Evolutionary conservation across 441 rosid genomes (phyloP), one percentile per base, ranked within the genome.

Genomic region (Geranium incanum): DNA sequence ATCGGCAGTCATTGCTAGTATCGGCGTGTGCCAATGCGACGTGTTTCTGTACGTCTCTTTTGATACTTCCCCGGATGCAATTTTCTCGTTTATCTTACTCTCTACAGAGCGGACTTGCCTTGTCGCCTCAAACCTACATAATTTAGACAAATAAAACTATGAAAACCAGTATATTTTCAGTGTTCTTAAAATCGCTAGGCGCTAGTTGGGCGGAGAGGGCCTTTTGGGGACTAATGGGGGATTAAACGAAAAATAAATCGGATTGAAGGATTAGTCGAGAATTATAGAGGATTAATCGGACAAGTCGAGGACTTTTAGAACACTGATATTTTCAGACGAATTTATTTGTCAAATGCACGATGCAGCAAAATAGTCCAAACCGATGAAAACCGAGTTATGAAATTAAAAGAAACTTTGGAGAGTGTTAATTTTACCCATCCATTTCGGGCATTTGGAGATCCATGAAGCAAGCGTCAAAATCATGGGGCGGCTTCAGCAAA

Each of bases 361-460:
- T 21, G 21, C 21, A 21, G 21, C 21, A 21, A 21, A 21, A 21
- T 21, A 21, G 21, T 21, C 21, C 21, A 21, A 21, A 21, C 21
- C 21, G 21, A 21, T 21, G 21, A 21, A 21, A 21, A 21, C 21
- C 21, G 21, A 21, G 21, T 21, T 21, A 21, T 21, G 21, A 21
- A 21, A 21, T 21, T 21, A 21, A 9, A 33, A 33, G 43, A 71
- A 69, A 67, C 8, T 23, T 50, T 55, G 38, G 68, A 55, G 65
- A 65, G 16, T 41, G 59, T 23, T 59, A 78, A 5, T 70, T 76
- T 76, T 87, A 95, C 97, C 97, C 99, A 38, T 95, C 97, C 89
- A 92, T 88, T 82, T 88, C 99, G 13, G 99, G 99, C 99, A 94
- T 94, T 73, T 92, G 95, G 79, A 89, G 84, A 79, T 94, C 99